phyloP scores from a whole-genome alignment of 352 stramenopile species.

The Phytophthora idaei region DNA sequence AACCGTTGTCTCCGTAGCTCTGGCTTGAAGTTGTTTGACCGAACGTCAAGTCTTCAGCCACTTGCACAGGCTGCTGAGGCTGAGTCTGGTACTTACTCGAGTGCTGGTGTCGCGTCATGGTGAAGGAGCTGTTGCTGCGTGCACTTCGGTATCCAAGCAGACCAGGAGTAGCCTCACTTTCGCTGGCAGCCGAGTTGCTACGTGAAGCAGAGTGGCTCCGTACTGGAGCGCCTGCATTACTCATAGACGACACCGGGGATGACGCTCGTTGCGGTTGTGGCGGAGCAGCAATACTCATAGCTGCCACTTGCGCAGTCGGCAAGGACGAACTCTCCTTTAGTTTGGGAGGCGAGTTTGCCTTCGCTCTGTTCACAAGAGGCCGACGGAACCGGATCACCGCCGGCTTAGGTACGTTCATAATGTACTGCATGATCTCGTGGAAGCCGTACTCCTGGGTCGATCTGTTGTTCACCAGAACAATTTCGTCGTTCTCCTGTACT shows the following conservation, averaged over 20 bases:
- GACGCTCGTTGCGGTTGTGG: conserved; percentile 22
- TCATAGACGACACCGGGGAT: conserved; percentile 15
- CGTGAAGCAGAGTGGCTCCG: conserved; percentile 23
- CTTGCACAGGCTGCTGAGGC: conserved; percentile 19
- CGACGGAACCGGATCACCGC: conserved; percentile 77
- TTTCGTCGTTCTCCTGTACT: conserved; percentile 80
- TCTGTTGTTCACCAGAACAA: conserved; percentile 80
- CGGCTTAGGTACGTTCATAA: conserved; percentile 87
- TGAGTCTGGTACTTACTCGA: conserved; percentile 30
- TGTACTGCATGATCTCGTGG: conserved; percentile 81
- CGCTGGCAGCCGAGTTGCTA: conserved; percentile 27
- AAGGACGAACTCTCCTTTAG: conserved; percentile 15
- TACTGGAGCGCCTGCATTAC: conserved; percentile 8
- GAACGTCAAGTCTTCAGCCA: conserved; percentile 38
- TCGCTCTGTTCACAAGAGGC: conserved; percentile 24
- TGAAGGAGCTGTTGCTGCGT: conserved; percentile 36
- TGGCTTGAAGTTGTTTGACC: conserved; percentile 19
- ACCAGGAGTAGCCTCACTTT: conserved; percentile 22
- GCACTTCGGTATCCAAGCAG: conserved; percentile 38
- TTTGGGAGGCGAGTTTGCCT: conserved; percentile 20
- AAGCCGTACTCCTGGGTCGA: conserved; percentile 62
- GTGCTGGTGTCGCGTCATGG: conserved; percentile 25
- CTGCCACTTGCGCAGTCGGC: conserved; percentile 31
- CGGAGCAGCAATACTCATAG: conserved; percentile 18
- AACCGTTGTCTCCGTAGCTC: conserved; percentile 26